Percentiles rank a stretch among this genome's conserved stretches.
Conservation (phyloP, 257 asterid species). For the Solanum phureja region DNA sequence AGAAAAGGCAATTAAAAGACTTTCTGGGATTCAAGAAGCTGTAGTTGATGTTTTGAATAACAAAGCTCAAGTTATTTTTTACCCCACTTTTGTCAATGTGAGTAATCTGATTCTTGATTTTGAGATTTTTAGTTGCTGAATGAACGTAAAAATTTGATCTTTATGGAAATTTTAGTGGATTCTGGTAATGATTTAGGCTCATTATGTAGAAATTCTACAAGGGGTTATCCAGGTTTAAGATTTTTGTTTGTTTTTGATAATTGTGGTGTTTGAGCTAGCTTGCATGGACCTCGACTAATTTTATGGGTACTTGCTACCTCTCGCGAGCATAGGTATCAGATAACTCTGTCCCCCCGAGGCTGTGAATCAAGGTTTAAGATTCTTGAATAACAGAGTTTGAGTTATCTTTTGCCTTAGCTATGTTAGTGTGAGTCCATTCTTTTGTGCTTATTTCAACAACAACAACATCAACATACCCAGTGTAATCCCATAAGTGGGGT, state of each 20-base stretch:
- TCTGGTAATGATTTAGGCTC: neutral
- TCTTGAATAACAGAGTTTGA: slow-evolving; percentile 47
- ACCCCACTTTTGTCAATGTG: slow-evolving; percentile 46
- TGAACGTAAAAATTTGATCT: neutral
- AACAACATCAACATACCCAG: neutral
- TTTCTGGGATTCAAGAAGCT: slow-evolving; percentile 73
- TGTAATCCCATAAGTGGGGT: neutral
- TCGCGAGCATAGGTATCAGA: neutral
- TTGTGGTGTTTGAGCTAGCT: no score
- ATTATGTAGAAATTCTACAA: neutral
- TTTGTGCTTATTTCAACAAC: neutral
- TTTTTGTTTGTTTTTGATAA: neutral
- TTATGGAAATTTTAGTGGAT: neutral
- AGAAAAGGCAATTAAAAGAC: slow-evolving; percentile 75
- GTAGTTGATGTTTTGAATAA: slow-evolving; percentile 70
- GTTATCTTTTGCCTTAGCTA: slow-evolving; percentile 33
- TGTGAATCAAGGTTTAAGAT: neutral
- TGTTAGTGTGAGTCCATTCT: slow-evolving; percentile 10
- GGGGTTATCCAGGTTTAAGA: neutral
- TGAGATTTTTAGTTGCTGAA: neutral
- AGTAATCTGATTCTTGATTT: slow-evolving; percentile 1
- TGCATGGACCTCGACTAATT: neutral
- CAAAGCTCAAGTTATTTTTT: slow-evolving; percentile 55
- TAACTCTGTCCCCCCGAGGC: neutral
- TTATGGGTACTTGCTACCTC: neutral